These are phyloP conservation scores for Hypomyces rosellus DNA, from an alignment of 2,329 filamentous ascomycete genomes.

Conservation along the genomic window DNA sequence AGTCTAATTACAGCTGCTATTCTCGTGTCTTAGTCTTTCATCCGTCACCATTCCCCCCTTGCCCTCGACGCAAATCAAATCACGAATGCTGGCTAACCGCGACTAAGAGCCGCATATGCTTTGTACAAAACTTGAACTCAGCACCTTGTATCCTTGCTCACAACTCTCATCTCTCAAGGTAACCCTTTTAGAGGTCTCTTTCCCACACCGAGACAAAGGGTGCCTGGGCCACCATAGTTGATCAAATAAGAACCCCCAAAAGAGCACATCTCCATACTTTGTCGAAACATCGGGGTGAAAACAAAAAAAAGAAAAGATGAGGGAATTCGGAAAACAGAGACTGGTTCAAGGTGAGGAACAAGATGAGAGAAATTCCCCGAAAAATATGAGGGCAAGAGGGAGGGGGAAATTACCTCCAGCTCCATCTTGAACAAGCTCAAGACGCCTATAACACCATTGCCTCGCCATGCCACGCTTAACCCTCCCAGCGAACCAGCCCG, in stretches of 20 bases:
- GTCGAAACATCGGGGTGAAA: slow-evolving; percentile 5
- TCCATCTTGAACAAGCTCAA: slow-evolving; percentile 22
- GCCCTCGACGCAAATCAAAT: slow-evolving; percentile 12
- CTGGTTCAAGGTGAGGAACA: slow-evolving; percentile 14
- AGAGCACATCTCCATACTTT: slow-evolving; percentile 6
- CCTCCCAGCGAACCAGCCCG: slow-evolving; percentile 2
- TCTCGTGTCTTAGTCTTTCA: slow-evolving; percentile 12
- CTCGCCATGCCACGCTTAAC: slow-evolving; percentile 12
- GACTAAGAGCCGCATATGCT: slow-evolving; percentile 27
- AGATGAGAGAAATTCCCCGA: slow-evolving; percentile 15
- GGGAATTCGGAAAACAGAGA: slow-evolving; percentile 15
- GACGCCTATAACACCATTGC: slow-evolving; percentile 27
- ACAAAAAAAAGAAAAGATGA: slow-evolving; percentile 6
- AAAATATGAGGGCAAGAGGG: slow-evolving; percentile 9
- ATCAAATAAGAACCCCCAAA: slow-evolving; percentile 4
- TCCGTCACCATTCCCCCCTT: slow-evolving; percentile 8
- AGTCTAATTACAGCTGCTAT: slow-evolving; percentile 30
- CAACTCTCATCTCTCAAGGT: slow-evolving; percentile 4
- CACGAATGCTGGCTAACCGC: slow-evolving; percentile 19
- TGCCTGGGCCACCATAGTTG: not conserved
- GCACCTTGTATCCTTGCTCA: slow-evolving; percentile 13
- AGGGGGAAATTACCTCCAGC: slow-evolving; percentile 13
- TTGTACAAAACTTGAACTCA: slow-evolving; percentile 25
- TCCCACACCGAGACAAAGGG: not conserved
- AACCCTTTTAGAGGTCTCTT: not conserved